These are phyloP conservation scores for Podospora comata DNA, from an alignment of 495 filamentous ascomycete genomes.

Conservation along the genomic window DNA sequence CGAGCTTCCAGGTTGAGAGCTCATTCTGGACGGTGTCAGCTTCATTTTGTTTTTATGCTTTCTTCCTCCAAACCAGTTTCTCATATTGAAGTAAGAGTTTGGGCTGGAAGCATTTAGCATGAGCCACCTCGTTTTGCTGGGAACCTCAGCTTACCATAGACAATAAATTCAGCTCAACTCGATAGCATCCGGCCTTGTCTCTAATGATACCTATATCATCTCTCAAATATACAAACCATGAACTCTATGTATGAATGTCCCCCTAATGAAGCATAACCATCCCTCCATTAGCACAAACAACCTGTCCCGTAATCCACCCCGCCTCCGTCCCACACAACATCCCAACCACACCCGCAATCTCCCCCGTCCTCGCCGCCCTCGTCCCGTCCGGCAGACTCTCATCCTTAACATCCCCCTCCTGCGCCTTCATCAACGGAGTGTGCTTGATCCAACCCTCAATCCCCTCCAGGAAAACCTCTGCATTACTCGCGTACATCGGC, in stretches of 20 bases:
- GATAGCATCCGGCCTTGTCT: no score
- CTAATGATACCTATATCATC: no score
- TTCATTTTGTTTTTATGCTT: no score
- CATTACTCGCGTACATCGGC: constrained; percentile 57
- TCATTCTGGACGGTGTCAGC: not conserved
- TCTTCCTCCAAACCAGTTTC: no score
- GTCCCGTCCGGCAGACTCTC: constrained; percentile 53
- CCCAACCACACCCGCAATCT: constrained; percentile 80
- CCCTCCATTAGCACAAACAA: constrained; percentile 85
- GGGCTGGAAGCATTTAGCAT: not conserved
- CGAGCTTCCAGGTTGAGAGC: not conserved
- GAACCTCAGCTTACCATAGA: no score
- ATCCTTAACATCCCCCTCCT: constrained; percentile 58
- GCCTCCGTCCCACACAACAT: constrained; percentile 76
- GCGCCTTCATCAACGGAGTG: constrained; percentile 59
- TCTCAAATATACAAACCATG: not conserved
- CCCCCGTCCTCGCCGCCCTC: constrained; percentile 64
- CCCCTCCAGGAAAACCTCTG: constrained; percentile 38
- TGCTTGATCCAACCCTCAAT: constrained; percentile 58
- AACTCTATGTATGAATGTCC: no score
- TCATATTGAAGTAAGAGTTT: no score
- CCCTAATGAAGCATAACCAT: constrained; percentile 58
- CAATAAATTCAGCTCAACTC: no score
- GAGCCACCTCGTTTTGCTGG: not conserved
- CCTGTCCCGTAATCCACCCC: constrained; percentile 78